Percentiles rank a stretch among this genome's conserved stretches.
Conservation (phyloP, 2,329 filamentous ascomycete species). For the Tolypocladium pustulatum region DNA sequence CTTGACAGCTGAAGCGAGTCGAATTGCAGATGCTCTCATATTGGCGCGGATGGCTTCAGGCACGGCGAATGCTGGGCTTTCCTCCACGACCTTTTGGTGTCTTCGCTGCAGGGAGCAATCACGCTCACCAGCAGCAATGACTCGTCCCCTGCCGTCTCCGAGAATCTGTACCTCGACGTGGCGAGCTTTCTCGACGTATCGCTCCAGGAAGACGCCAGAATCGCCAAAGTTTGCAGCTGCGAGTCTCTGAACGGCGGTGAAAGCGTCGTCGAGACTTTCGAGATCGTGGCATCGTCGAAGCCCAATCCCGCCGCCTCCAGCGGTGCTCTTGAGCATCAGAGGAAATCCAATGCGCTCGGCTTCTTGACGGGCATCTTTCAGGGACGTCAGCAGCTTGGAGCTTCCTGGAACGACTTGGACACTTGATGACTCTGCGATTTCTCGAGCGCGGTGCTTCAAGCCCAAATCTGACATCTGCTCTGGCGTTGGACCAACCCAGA, state of each 20-base stretch:
- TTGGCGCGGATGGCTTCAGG: slow-evolving; percentile 14
- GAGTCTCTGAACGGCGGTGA: slow-evolving; percentile 25
- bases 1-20: slow-evolving; percentile 22
- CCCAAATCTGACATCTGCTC: slow-evolving; percentile 27
- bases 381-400: slow-evolving; percentile 12
- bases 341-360: slow-evolving; percentile 23
- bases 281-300: slow-evolving; percentile 24
- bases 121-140: slow-evolving; percentile 30
- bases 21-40: slow-evolving; percentile 26
- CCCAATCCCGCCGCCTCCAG: slow-evolving; percentile 35
- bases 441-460: slow-evolving; percentile 25
- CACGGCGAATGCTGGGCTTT: slow-evolving; percentile 28
- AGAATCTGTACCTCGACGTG: slow-evolving; percentile 42
- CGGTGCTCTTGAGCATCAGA: slow-evolving; percentile 36
- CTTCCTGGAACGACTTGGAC: slow-evolving; percentile 26
- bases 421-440: slow-evolving; percentile 16
- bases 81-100: slow-evolving; percentile 42
- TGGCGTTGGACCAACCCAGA: slow-evolving; percentile 48
- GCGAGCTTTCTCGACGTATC: slow-evolving; percentile 27
- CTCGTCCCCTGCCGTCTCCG: slow-evolving; percentile 30
- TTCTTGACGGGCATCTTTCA: slow-evolving; percentile 16
- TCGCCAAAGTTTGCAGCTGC: slow-evolving; percentile 31
- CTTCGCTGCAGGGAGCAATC: slow-evolving; percentile 41
- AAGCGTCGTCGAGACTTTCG: slow-evolving; percentile 17
- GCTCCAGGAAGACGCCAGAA: slow-evolving; percentile 29